Conservation (phyloP, 768 basidiomycete species). For the Boletus pseudopeckii region DNA sequence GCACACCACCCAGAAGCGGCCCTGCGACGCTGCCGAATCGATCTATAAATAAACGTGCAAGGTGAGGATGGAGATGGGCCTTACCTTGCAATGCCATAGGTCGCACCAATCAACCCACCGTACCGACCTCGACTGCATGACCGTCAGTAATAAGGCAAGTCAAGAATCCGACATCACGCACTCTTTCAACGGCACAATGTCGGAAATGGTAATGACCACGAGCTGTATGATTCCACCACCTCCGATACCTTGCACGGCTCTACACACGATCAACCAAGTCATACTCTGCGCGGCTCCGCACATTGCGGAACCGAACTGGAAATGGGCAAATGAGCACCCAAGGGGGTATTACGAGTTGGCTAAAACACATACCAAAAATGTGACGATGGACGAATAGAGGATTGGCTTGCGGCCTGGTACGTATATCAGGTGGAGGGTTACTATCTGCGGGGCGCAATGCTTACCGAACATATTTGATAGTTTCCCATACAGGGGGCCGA, state of each 20-base stretch:
- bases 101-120: slow-evolving; percentile 68
- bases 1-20: slow-evolving; percentile 78
- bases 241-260: slow-evolving; percentile 82
- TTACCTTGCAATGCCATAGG: slow-evolving; percentile 68
- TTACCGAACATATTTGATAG: slow-evolving; percentile 56
- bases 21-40: slow-evolving; percentile 53
- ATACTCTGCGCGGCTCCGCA: slow-evolving; percentile 80
- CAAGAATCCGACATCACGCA: slow-evolving; percentile 33
- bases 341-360: neutral
- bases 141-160: slow-evolving; percentile 13
- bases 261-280: slow-evolving; percentile 70
- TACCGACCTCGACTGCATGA: slow-evolving; percentile 68
- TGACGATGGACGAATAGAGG: slow-evolving; percentile 58
- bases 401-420: slow-evolving; percentile 62
- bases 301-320: slow-evolving; percentile 70
- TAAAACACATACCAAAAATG: slow-evolving; percentile 56
- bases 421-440: slow-evolving; percentile 26
- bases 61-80: neutral
- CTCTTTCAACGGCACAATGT: slow-evolving; percentile 81
- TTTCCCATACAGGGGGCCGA: slow-evolving; percentile 77
- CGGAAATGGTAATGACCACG: slow-evolving; percentile 74
- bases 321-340: neutral
- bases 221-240: slow-evolving; percentile 78
- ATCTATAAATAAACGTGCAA: neutral
- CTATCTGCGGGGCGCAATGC: neutral